Evolutionary conservation across 2,329 filamentous ascomycete species (phyloP).

Genomic region (Waltergamsia citrina): DNA sequence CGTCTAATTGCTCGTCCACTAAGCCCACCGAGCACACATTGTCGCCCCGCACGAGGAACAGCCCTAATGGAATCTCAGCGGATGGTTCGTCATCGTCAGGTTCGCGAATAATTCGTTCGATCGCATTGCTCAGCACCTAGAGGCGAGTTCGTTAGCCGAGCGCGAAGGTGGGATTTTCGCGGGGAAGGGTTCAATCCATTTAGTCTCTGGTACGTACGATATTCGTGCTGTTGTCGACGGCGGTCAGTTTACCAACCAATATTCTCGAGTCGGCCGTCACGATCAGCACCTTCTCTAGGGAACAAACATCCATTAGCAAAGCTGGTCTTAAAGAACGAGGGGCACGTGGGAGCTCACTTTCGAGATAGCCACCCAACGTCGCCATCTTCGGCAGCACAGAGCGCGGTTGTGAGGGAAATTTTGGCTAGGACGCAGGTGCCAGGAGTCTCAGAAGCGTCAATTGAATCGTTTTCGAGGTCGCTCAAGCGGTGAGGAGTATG

Average conservation of each 20-base stretch:
- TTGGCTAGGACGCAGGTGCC: too few species aligned
- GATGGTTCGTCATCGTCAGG: conserved; percentile 76
- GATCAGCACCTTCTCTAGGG: conserved; percentile 77
- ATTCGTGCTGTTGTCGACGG: conserved; percentile 88
- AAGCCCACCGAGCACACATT: conserved; percentile 87
- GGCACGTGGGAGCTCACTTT: conserved; percentile 24
- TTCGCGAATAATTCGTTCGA: conserved; percentile 84
- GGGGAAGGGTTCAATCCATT: neutral
- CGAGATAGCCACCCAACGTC: conserved; percentile 32
- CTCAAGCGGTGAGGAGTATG: neutral
- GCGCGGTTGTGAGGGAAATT: neutral
- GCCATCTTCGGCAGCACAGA: conserved; percentile 21
- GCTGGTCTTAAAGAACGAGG: too few species aligned
- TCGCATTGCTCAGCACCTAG: conserved; percentile 68
- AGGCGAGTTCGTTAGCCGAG: neutral
- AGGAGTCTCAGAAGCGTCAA: neutral
- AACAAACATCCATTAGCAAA: neutral
- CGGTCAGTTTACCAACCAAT: conserved; percentile 70
- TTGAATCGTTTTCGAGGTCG: neutral
- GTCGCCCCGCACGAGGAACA: conserved; percentile 90
- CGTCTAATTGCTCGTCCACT: conserved; percentile 82
- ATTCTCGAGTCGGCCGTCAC: conserved; percentile 89
- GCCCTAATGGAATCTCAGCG: conserved; percentile 69
- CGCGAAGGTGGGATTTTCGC: neutral
- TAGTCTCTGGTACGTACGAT: conserved; percentile 41